Percentiles rank a stretch among this genome's conserved stretches.
Conservation (phyloP, 306 rosid species). For the Vigna mungo region DNA sequence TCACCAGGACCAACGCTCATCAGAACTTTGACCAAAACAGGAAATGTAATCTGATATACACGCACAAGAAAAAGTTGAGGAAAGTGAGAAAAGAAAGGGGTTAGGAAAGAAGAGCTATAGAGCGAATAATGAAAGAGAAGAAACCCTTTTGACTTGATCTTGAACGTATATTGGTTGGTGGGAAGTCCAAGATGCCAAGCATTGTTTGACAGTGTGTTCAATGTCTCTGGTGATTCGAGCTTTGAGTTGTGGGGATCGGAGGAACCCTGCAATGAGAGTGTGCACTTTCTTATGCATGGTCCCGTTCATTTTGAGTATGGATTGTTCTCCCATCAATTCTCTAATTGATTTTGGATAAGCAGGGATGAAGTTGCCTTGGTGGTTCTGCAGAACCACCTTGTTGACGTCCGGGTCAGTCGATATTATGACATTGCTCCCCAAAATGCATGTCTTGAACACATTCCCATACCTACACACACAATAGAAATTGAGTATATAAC, state of each 20-base stretch:
- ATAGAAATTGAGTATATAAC: background rate
- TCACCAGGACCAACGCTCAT: conserved; percentile 84
- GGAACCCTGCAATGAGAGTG: conserved; percentile 71
- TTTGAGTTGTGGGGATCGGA: conserved; percentile 73
- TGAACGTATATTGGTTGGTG: conserved; percentile 61
- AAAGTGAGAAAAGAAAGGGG: background rate
- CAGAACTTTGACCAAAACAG: conserved; percentile 70
- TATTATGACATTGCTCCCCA: conserved; percentile 83
- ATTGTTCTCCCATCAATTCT: conserved; percentile 75
- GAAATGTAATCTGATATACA: conserved; percentile 71
- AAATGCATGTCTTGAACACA: conserved; percentile 79
- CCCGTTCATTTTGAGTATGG: conserved; percentile 77
- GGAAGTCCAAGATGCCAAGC: conserved; percentile 62
- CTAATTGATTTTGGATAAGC: conserved; percentile 93
- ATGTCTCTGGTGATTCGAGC: conserved; percentile 68
- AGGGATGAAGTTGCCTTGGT: conserved; percentile 81
- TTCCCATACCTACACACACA: conserved; percentile 68
- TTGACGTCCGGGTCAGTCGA: conserved; percentile 90
- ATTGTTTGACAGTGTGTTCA: conserved; percentile 61
- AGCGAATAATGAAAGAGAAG: background rate
- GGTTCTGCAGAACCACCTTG: conserved; percentile 76
- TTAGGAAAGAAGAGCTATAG: background rate
- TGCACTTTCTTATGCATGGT: conserved; percentile 69
- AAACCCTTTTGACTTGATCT: conserved; percentile 78
- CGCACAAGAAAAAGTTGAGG: background rate